Base-by-base conservation (phyloP, 31 red algal genomes). In the Asparagopsis taxiformis region DNA sequence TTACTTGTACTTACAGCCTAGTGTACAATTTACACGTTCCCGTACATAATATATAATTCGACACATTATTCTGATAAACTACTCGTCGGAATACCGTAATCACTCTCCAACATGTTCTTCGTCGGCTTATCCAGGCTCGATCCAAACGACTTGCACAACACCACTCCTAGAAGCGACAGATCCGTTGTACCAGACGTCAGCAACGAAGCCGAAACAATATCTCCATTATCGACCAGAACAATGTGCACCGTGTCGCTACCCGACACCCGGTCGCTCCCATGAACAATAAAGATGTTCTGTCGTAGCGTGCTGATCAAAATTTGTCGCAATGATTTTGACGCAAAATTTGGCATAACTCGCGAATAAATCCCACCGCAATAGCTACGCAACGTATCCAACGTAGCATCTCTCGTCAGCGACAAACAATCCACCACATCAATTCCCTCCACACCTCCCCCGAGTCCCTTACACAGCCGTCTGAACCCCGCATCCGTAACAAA, bases 241-340 rank as follows among this genome's bases (percentile, higher is more conserved):
- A 70, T 85, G 51, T 85, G 81, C 61, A 85, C 70, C 6, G 81
- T 85, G 32, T 75, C 81, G 19, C 53, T 74, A 3, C 71, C 71
- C 0, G 50, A 51, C 19, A 35, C 31, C 31, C 70, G 81, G 52
- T 85, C 81, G 34, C 59, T 75, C 25, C 81, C 81, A 66, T 68
- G 81, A 17, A 85, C 81, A 52, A 85, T 85, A 44, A 85, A 85
- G 55, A 85, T 85, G 33, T 74, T 84, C 37, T 68, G 62, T 34
- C 76, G 43, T 24, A 80, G 64, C 28, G 64, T 70, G 52, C 76
- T 80, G 23, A 80, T 68, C 15, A 80, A 59, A 22, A 80, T 70
- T 59, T 80, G 76, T 52, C 65, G 35, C 36, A 80, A 61, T 37
- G 52, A 53, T 48, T 65, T 59, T 36, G 52, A 32, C 3, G 74